These are phyloP conservation scores for Globisporangium mamillatum DNA, from an alignment of 352 stramenopile species.

Conservation along the genomic window DNA sequence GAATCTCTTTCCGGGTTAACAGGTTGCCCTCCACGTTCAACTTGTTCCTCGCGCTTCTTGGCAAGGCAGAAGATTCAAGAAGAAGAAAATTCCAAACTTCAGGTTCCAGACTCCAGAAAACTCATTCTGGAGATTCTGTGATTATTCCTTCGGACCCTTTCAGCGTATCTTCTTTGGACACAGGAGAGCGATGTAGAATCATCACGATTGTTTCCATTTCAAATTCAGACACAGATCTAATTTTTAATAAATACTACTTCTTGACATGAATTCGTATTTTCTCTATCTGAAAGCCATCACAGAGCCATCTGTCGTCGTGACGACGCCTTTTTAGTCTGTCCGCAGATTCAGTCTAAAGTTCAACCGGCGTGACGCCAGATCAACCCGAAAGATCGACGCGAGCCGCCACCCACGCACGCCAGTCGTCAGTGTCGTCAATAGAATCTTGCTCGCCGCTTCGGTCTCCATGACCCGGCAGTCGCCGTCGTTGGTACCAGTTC, in stretches of 20 bases:
- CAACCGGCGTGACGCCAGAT: not conserved
- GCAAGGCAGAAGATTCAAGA: not conserved
- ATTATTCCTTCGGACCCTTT: not conserved
- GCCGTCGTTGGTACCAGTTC: not conserved
- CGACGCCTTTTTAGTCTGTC: not conserved
- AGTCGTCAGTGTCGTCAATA: not conserved
- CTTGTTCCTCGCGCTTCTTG: not conserved
- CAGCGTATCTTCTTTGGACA: not conserved
- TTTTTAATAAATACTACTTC: not conserved
- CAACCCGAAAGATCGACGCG: not conserved
- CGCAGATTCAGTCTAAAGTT: not conserved
- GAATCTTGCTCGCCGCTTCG: not conserved
- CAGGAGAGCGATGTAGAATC: not conserved
- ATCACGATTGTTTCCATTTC: not conserved
- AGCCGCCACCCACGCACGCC: not conserved
- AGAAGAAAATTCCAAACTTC: constrained; percentile 1
- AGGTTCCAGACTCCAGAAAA: constrained; percentile 1
- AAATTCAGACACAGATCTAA: not conserved
- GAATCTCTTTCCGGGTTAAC: not conserved
- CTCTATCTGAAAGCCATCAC: not conserved
- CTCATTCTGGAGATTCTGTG: not conserved
- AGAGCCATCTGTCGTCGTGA: not conserved
- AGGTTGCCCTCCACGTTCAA: not conserved
- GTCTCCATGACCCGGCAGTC: not conserved
- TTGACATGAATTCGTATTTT: not conserved